Base-by-base conservation (phyloP, 768 basidiomycete genomes). In the Daedalea quercina region DNA sequence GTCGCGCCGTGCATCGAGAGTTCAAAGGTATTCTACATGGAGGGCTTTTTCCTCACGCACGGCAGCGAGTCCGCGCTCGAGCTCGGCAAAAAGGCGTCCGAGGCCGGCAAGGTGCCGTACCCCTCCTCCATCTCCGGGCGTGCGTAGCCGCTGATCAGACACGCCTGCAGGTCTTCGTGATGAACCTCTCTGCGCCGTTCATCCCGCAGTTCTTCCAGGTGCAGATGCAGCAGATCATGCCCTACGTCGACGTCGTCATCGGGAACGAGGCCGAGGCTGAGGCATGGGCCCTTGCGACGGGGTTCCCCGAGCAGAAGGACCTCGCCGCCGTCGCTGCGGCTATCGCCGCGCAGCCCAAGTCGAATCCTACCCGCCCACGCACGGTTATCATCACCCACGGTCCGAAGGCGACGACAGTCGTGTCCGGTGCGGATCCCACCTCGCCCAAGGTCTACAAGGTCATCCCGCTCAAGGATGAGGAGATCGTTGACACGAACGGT, bases 161-260 rank as follows among this genome's bases (percentile, higher is more conserved):
- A 24, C 37, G 43, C 51, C 31, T 28, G 19, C 60, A 94, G 92
- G 85, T 84, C 55, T 94, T 97, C 69, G 81, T 80, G 11, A 70
- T 97, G 62, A 99, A 99, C 76, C 79, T 99, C 62, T 95, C 93
- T 9, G 96, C 96, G 2, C 96, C 96, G 17, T 99, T 98, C 78
- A 94, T 99, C 70, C 75, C 90, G 50, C 86, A 93, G 70, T 95
- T 96, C 79, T 97, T 97, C 76, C 78, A 78, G 54, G 70, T 74
- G 2, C 88, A 94, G 66, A 75, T 99, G 17, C 77, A 91, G 58
- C 74, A 87, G 65, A 71, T 98, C 62, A 69, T 99, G 42, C 85
- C 86, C 23, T 85, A 87, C 74, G 80, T 80, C 55, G 96, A 99
- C 69, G 75, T 95, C 69, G 60, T 98, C 68, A 91, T 99, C 69